These are phyloP conservation scores for Aegilops sharonensis DNA, from an alignment of 176 grass and related monocot species.

Conservation along the genomic window DNA sequence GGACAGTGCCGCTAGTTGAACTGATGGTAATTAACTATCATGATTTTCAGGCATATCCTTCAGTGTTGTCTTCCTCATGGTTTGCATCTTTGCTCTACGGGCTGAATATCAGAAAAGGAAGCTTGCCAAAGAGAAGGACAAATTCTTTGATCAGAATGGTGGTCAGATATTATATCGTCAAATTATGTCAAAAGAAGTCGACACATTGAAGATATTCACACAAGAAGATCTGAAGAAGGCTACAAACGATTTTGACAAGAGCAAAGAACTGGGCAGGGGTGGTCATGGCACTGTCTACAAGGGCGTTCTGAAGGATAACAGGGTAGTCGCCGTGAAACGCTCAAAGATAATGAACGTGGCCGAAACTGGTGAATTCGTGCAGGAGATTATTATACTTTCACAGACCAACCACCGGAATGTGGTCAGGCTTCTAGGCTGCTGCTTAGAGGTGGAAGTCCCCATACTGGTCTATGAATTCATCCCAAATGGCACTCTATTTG, in stretches of 20 bases:
- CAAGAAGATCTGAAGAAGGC: constrained; percentile 17
- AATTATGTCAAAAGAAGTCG: constrained; percentile 20
- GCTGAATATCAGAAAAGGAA: constrained; percentile 1
- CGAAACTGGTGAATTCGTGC: neutral
- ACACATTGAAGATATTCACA: constrained; percentile 21
- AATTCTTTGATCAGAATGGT: constrained; percentile 27
- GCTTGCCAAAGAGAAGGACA: neutral
- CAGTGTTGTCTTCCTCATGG: neutral
- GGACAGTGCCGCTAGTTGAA: neutral
- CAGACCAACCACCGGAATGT: constrained; percentile 1
- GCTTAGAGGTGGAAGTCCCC: neutral
- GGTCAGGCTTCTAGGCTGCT: neutral
- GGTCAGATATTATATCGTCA: constrained; percentile 13
- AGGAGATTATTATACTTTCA: constrained; percentile 1
- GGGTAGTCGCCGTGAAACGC: constrained; percentile 12
- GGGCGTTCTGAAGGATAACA: constrained; percentile 1
- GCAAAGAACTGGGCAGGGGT: neutral
- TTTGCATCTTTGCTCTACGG: neutral
- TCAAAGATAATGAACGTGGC: neutral
- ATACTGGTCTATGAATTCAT: neutral
- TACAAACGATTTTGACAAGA: neutral
- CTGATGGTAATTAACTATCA: neutral
- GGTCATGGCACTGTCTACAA: constrained; percentile 2
- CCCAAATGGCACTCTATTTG: neutral
- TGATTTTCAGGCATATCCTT: neutral